Percentiles rank a stretch among this genome's conserved stretches.
Evolutionary conservation across 2,329 filamentous ascomycete genomes (phyloP).

Genomic region (Pleurostoma richardsiae): DNA sequence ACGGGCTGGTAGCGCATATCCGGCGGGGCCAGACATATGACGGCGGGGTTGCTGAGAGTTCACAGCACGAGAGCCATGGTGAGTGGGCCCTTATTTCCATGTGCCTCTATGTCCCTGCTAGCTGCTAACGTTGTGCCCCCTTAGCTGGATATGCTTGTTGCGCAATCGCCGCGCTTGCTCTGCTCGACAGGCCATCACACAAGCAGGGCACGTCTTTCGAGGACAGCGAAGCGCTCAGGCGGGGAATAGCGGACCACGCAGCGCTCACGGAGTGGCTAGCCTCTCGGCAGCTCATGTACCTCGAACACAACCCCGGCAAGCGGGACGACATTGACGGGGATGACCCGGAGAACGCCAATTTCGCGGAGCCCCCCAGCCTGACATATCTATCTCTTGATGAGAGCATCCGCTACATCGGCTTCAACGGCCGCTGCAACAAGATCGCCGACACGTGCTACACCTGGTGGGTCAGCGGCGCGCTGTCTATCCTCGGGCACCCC

Average conservation of each 20-base stretch:
- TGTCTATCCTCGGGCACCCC: conserved; percentile 35
- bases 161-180: conserved; percentile 69
- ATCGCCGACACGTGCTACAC: conserved; percentile 91
- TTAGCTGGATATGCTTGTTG: conserved; percentile 88
- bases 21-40: conserved; percentile 65
- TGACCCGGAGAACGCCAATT: conserved; percentile 16
- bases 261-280: conserved; percentile 48
- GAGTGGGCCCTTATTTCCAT: conserved; percentile 21
- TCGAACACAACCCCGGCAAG: conserved; percentile 23
- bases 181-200: conserved; percentile 57
- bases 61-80: conserved; percentile 80
- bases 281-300: conserved; percentile 53
- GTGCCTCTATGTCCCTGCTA: neutral
- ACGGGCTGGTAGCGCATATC: conserved; percentile 66
- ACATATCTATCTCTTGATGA: conserved; percentile 26
- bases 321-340: conserved; percentile 29
- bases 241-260: conserved; percentile 32
- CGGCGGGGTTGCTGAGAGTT: conserved; percentile 74
- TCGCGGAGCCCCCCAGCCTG: conserved; percentile 24
- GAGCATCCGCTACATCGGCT: conserved; percentile 51
- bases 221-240: conserved; percentile 24
- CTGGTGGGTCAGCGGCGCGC: conserved; percentile 79
- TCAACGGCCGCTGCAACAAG: conserved; percentile 90
- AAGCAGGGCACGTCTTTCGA: conserved; percentile 24
- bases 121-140: conserved; percentile 3